Conservation (phyloP, 805 yeast species). For the Suhomyces sp. region DNA sequence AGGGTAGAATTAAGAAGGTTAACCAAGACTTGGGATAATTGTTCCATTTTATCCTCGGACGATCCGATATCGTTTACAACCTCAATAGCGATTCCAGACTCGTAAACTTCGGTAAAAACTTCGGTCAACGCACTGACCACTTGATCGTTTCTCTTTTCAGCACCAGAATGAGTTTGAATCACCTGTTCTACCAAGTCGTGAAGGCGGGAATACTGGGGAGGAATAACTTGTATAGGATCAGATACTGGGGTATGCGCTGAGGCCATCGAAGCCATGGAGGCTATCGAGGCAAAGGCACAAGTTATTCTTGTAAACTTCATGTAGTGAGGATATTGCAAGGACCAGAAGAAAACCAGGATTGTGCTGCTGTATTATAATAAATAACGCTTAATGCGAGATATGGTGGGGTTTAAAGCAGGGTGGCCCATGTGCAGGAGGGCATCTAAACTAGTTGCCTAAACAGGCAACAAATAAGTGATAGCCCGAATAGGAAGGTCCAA, state of each 20-base stretch:
- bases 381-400: neutral
- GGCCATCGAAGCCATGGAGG: neutral
- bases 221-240: conserved; percentile 3
- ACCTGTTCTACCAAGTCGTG: conserved; percentile 1
- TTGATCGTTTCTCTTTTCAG: neutral
- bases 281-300: neutral
- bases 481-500: conserved; percentile 1
- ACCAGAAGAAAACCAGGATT: neutral
- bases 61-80: conserved; percentile 30
- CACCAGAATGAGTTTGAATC: neutral
- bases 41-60: conserved; percentile 27
- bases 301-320: conserved; percentile 3
- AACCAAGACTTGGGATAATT: conserved; percentile 21
- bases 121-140: conserved; percentile 1
- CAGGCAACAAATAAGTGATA: conserved; percentile 6
- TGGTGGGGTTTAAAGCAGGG: neutral
- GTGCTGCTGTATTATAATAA: neutral
- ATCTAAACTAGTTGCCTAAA: conserved; percentile 5
- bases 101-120: conserved; percentile 14
- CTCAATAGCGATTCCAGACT: conserved; percentile 23
- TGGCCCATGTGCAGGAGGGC: neutral
- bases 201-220: conserved; percentile 2
- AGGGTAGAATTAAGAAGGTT: neutral
- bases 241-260: neutral
- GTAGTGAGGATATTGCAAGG: neutral